Percentiles rank a stretch among this genome's conserved stretches.
These are phyloP conservation scores for Amphicarpaea edgeworthii DNA, from an alignment of 306 rosid genomes.

Conservation along the genomic window DNA sequence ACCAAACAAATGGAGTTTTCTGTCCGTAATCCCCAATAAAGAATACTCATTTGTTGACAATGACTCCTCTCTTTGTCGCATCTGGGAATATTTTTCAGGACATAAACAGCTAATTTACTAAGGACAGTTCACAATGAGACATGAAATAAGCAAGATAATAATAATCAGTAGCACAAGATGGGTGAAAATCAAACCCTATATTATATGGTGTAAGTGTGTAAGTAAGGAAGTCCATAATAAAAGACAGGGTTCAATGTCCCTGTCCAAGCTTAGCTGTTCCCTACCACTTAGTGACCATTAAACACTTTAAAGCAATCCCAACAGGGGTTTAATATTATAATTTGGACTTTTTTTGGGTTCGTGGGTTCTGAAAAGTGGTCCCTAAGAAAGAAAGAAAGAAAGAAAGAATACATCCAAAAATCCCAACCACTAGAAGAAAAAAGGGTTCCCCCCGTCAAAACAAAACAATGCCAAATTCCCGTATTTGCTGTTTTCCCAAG, in stretches of 20 bases:
- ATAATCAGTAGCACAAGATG: slow-evolving; percentile 58
- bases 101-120: slow-evolving; percentile 66
- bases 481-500: slow-evolving; percentile 63
- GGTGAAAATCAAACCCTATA: slow-evolving; percentile 27
- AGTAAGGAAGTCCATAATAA: slow-evolving; percentile 59
- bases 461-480: slow-evolving; percentile 60
- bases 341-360: slow-evolving; percentile 29
- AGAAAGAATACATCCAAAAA: slow-evolving; percentile 70
- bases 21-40: slow-evolving; percentile 58
- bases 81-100: slow-evolving; percentile 62
- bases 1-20: slow-evolving; percentile 62
- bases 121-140: slow-evolving; percentile 60
- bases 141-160: slow-evolving; percentile 46
- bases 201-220: not conserved
- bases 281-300: slow-evolving; percentile 63
- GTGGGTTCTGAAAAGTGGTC: slow-evolving; percentile 55
- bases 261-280: slow-evolving; percentile 81
- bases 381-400: too few relatives aligned
- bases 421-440: slow-evolving; percentile 61
- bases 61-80: slow-evolving; percentile 63
- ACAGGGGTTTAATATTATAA: slow-evolving; percentile 46
- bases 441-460: slow-evolving; percentile 47
- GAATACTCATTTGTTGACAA: slow-evolving; percentile 64
- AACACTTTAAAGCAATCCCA: slow-evolving; percentile 62
- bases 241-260: slow-evolving; percentile 79